Evolutionary conservation across 768 basidiomycete genomes (phyloP).

Genomic region (Rossbeevera mucosa): DNA sequence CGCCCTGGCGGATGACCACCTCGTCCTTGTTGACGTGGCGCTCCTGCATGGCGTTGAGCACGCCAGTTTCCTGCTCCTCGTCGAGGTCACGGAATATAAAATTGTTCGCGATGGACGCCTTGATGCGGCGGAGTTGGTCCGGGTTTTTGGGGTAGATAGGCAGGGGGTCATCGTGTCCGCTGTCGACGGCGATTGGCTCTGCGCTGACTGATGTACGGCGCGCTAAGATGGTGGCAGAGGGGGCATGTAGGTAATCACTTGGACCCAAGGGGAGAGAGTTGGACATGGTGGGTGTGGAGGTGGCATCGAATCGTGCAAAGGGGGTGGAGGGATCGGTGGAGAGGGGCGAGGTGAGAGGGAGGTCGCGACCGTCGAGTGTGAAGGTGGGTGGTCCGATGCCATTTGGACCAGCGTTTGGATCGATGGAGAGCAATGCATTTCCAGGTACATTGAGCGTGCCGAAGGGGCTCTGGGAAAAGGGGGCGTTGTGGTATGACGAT

Average conservation of each 20-base stretch:
- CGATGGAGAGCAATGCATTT: slow-evolving; percentile 64
- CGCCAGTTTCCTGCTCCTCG: slow-evolving; percentile 91
- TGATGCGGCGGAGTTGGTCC: slow-evolving; percentile 85
- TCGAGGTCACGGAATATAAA: slow-evolving; percentile 96
- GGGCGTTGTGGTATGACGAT: slow-evolving; percentile 44
- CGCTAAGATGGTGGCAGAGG: slow-evolving; percentile 75
- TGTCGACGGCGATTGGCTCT: slow-evolving; percentile 87
- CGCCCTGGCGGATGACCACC: slow-evolving; percentile 95
- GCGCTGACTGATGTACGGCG: slow-evolving; percentile 94
- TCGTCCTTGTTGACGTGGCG: slow-evolving; percentile 63
- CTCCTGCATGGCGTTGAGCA: slow-evolving; percentile 95
- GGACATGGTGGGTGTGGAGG: slow-evolving; percentile 42
- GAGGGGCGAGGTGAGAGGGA: slow-evolving; percentile 59
- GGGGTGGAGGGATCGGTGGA: slow-evolving; percentile 41
- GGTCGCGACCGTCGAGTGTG: slow-evolving; percentile 53
- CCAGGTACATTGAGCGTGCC: slow-evolving; percentile 78
- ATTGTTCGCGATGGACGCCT: slow-evolving; percentile 78
- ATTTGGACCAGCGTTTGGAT: slow-evolving; percentile 30
- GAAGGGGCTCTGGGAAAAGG: slow-evolving; percentile 64
- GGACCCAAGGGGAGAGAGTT: slow-evolving; percentile 37
- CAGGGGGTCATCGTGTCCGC: slow-evolving; percentile 57
- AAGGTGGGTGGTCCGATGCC: slow-evolving; percentile 48
- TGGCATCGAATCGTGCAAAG: slow-evolving; percentile 49
- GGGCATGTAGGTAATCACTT: slow-evolving; percentile 68
- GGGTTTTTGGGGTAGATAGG: slow-evolving; percentile 75